Conservation (phyloP, 495 filamentous ascomycete species). For the Aspergillus sclerotiicarbonarius region DNA sequence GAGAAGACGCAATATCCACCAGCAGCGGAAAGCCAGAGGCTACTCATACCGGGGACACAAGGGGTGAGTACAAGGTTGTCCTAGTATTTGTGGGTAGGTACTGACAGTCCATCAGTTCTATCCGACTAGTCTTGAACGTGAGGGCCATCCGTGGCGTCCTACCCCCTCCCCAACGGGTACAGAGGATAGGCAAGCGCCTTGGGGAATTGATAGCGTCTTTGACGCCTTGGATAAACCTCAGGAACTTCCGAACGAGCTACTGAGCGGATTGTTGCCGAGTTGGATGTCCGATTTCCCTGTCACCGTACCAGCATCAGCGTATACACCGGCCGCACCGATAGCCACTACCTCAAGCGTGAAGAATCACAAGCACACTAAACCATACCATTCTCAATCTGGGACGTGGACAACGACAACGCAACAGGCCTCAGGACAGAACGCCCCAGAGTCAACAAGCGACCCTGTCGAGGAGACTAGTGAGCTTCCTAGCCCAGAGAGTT, state of each 20-base stretch:
- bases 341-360: neutral
- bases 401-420: too few species aligned
- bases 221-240: constrained; percentile 27
- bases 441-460: too few species aligned
- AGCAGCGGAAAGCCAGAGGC: constrained; percentile 17
- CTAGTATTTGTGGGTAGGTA: neutral
- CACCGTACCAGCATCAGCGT: constrained; percentile 9
- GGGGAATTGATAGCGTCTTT: constrained; percentile 17
- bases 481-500: neutral
- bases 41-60: constrained; percentile 25
- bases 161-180: constrained; percentile 28
- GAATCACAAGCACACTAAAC: neutral
- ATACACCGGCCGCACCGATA: neutral
- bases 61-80: constrained; percentile 28
- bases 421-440: too few species aligned
- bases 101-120: constrained; percentile 28
- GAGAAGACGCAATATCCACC: constrained; percentile 43
- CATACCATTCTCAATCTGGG: too few species aligned
- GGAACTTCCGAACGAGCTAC: constrained; percentile 14
- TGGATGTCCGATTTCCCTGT: neutral
- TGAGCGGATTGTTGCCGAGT: constrained; percentile 3
- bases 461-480: neutral
- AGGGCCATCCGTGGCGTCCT: constrained; percentile 37
- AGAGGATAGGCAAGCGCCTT: constrained; percentile 11
- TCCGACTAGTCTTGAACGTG: constrained; percentile 38